Evolutionary conservation across 129 eudicot species (phyloP), one percentile per base, ranked within the genome.

Genomic region (Artemisia argyi): DNA sequence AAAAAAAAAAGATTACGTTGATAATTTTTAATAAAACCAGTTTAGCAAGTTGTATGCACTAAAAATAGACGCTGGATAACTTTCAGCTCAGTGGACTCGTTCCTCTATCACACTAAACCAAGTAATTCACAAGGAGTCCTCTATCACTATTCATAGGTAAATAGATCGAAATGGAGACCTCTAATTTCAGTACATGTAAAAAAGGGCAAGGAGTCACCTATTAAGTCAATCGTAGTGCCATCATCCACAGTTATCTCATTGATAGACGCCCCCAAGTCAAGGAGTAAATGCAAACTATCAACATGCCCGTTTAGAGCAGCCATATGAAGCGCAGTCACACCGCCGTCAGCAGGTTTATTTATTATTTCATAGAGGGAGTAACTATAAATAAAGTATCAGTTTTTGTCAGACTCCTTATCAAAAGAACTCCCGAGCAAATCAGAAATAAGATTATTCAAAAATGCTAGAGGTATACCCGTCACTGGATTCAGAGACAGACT

Each of bases 261-360:
- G 17, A 90, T 85, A 60, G 94, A 87, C 64, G 99, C 99, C 46
- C 99, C 99, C 20, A 95, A 80, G 65, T 95, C 99, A 60, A 95
- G 83, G 28, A 95, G 88, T 76, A 95, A 85, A 60, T 85, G 96
- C 70, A 95, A 85, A 30, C 86, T 74, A 59, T 88, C 99, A 56
- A 72, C 81, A 80, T 95, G 94, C 74, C 99, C 96, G 53, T 95
- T 95, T 66, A 95, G 77, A 8, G 99, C 93, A 79, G 99, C 94
- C 99, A 95, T 95, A 90, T 95, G 99, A 82, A 95, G 97, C 69
- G 99, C 99, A 56, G 96, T 90, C 58, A 95, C 78, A 30, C 99
- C 99, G 30, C 99, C 99, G 84, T 90, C 97, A 17, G 96, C 96
- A 24, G 91, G 78, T 76, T 69, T 79, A 77, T 91, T 90, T 26